Percentiles rank a stretch among this genome's conserved stretches.
Conservation (phyloP, 257 asterid genomes). For the Petunia axillaris region DNA sequence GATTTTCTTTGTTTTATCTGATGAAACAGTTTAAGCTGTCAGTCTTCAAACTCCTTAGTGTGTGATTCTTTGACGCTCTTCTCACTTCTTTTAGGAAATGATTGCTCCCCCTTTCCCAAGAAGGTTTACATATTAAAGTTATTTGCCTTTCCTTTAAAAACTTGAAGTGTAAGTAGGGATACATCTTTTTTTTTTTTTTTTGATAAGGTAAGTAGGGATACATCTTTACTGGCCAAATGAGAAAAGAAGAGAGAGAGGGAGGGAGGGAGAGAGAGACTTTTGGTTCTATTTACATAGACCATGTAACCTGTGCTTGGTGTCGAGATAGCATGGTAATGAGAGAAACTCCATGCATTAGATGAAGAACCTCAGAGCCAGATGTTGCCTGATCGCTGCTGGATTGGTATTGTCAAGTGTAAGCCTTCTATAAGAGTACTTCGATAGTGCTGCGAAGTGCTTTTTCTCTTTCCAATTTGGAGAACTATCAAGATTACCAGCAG, state of each 20-base stretch:
- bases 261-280: neutral
- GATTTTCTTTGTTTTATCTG: neutral
- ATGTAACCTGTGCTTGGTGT: constrained; percentile 8
- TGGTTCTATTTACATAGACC: neutral
- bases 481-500: neutral
- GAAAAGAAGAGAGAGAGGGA: neutral
- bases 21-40: neutral
- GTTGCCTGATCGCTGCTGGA: constrained; percentile 15
- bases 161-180: neutral
- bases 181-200: neutral
- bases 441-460: neutral
- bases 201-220: neutral
- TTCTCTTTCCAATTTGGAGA: neutral
- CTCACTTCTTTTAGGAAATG: neutral
- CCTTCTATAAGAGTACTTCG: neutral
- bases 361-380: neutral
- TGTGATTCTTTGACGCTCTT: constrained; percentile 1
- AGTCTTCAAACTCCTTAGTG: neutral
- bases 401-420: neutral
- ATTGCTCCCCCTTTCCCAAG: neutral
- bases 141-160: constrained; percentile 5
- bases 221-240: neutral
- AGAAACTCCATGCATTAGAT: neutral
- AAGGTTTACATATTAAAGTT: neutral
- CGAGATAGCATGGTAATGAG: constrained; percentile 13